Evolutionary conservation across 371 early-diverging fungal species (phyloP).

Genomic region (Nosema muscidifuracis): DNA sequence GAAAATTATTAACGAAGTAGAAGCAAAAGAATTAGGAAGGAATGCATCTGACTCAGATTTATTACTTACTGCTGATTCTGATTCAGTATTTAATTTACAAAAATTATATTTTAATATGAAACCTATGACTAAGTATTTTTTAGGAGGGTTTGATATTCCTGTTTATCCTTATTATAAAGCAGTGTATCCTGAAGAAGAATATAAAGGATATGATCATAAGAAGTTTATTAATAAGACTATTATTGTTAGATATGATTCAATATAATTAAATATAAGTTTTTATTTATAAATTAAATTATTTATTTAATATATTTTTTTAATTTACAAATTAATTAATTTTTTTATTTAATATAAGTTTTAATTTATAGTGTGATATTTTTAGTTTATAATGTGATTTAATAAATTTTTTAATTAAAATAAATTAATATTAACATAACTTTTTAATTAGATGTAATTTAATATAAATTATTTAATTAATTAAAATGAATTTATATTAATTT

Average conservation of each 20-base stretch:
- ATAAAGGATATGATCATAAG: neutral
- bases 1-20: conserved; percentile 13
- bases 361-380: too few species aligned
- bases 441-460: too few species aligned
- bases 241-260: neutral
- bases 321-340: too few species aligned
- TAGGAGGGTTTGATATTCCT: neutral
- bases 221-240: neutral
- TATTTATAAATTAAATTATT: too few species aligned
- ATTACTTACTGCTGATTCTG: conserved; percentile 21
- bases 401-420: too few species aligned
- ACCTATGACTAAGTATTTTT: neutral
- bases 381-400: too few species aligned
- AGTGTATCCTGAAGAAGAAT: neutral
- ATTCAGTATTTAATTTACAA: conserved; percentile 19
- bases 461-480: too few species aligned
- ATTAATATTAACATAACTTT: too few species aligned
- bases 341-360: too few species aligned
- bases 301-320: too few species aligned
- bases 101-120: conserved; percentile 44
- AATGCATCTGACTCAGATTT: conserved; percentile 47
- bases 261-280: neutral
- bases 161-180: conserved; percentile 4
- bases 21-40: conserved; percentile 38
- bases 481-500: too few species aligned